Percentiles rank a stretch among this genome's conserved stretches.
Conservation (phyloP, 345 rosid genomes). For the Rhizophora mangle region DNA sequence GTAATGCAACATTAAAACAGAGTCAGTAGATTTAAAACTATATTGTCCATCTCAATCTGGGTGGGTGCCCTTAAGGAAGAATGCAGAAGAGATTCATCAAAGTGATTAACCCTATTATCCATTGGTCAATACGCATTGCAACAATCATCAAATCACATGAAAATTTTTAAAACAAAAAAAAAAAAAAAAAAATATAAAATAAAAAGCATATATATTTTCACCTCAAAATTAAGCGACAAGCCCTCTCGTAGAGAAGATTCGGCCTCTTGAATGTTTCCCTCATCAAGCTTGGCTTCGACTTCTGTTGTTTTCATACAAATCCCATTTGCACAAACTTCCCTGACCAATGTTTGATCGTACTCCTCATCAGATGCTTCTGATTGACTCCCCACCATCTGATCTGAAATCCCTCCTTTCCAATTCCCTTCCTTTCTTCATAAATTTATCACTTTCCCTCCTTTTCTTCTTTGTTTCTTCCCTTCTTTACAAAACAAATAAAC, state of each 20-base stretch:
- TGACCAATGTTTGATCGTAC: conserved; percentile 27
- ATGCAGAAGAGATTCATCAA: too few species aligned
- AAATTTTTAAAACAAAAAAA: neutral
- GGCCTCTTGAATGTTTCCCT: conserved; percentile 87
- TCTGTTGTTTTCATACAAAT: conserved; percentile 55
- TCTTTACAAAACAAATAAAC: too few species aligned
- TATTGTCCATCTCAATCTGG: too few species aligned
- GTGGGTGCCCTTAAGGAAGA: too few species aligned
- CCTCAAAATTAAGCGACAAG: conserved; percentile 81
- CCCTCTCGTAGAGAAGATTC: conserved; percentile 92
- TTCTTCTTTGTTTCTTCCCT: too few species aligned
- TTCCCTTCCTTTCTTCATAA: conserved; percentile 15
- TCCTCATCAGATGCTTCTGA: conserved; percentile 36
- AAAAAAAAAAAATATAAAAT: neutral
- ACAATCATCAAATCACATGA: too few species aligned
- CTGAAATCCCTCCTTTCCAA: neutral
- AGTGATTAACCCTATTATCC: too few species aligned
- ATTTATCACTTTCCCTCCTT: neutral
- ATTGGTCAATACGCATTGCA: too few species aligned
- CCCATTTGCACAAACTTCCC: conserved; percentile 74
- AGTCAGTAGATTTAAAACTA: too few species aligned
- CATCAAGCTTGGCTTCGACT: conserved; percentile 87
- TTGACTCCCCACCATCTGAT: conserved; percentile 28
- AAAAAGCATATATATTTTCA: conserved; percentile 3
- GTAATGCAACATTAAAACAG: too few species aligned